phyloP scores from a whole-genome alignment of 805 yeast genomes.

The Naumovozyma baii region DNA sequence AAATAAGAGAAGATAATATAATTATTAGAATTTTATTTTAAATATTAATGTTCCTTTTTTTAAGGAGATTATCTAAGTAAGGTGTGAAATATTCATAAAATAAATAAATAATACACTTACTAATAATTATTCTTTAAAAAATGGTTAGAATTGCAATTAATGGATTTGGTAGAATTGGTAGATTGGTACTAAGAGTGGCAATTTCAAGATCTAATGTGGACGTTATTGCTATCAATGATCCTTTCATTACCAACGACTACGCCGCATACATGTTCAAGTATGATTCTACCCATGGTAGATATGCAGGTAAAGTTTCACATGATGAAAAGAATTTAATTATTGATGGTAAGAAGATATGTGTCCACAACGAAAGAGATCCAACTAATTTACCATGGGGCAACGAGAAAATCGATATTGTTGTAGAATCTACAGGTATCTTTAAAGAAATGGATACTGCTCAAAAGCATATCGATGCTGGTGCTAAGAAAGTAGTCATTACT shows the following conservation, averaged over 20 bases:
- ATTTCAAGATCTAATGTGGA: slow-evolving; percentile 41
- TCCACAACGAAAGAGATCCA: slow-evolving; percentile 60
- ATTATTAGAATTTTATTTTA: too few relatives aligned
- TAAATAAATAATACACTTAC: not conserved
- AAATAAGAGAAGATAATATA: too few relatives aligned
- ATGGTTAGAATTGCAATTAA: slow-evolving; percentile 47
- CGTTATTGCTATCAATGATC: slow-evolving; percentile 61
- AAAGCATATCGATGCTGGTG: slow-evolving; percentile 64
- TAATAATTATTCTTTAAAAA: slow-evolving; percentile 6
- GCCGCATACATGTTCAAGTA: slow-evolving; percentile 70
- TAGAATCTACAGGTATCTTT: slow-evolving; percentile 68
- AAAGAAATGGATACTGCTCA: slow-evolving; percentile 55
- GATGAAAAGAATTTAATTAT: slow-evolving; percentile 44
- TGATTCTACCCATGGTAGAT: slow-evolving; percentile 63
- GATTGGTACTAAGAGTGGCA: slow-evolving; percentile 58
- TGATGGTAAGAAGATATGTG: slow-evolving; percentile 42
- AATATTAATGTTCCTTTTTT: too few relatives aligned
- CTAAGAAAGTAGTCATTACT: slow-evolving; percentile 62
- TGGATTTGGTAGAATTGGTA: slow-evolving; percentile 69
- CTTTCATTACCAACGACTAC: slow-evolving; percentile 57
- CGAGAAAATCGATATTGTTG: slow-evolving; percentile 49
- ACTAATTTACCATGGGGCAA: slow-evolving; percentile 60
- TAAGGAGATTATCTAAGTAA: not conserved
- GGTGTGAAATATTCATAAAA: not conserved
- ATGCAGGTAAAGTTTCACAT: slow-evolving; percentile 46